These are phyloP conservation scores for Toxoplasma gondii DNA, from an alignment of 169 alveolate genomes.

Conservation along the genomic window DNA sequence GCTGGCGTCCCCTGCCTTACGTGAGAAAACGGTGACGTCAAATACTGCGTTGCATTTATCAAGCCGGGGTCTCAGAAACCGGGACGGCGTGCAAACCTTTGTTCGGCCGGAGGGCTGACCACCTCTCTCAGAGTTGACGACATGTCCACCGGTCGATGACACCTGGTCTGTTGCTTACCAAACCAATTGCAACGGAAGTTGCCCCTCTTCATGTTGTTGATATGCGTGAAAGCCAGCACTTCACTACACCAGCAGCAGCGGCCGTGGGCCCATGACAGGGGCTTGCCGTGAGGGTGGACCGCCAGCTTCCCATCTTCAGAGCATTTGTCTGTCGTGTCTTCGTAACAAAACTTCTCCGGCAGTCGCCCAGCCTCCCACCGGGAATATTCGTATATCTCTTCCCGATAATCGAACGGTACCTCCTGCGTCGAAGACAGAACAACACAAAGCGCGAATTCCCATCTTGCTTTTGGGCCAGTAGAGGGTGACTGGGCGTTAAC, in stretches of 20 bases:
- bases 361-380: constrained; percentile 40
- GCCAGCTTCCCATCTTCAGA: constrained; percentile 37
- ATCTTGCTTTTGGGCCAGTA: neutral
- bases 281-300: neutral
- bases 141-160: too few species aligned
- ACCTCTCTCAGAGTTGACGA: too few species aligned
- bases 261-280: constrained; percentile 42
- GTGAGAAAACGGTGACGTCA: too few species aligned
- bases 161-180: neutral
- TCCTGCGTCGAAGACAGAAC: neutral
- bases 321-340: constrained; percentile 9
- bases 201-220: constrained; percentile 23
- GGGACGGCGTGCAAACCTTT: neutral
- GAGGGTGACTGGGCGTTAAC: neutral
- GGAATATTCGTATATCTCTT: constrained; percentile 26
- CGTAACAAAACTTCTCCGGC: constrained; percentile 34
- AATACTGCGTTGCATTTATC: too few species aligned
- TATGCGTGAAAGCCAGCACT: constrained; percentile 32
- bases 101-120: neutral
- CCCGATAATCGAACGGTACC: constrained; percentile 25
- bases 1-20: neutral
- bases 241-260: constrained; percentile 45
- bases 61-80: neutral
- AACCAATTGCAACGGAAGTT: constrained; percentile 43
- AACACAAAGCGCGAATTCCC: neutral